Evolutionary conservation across 352 stramenopile species (phyloP), one percentile per base, ranked within the genome.

Genomic region (Halophytophthora polymorphica): DNA sequence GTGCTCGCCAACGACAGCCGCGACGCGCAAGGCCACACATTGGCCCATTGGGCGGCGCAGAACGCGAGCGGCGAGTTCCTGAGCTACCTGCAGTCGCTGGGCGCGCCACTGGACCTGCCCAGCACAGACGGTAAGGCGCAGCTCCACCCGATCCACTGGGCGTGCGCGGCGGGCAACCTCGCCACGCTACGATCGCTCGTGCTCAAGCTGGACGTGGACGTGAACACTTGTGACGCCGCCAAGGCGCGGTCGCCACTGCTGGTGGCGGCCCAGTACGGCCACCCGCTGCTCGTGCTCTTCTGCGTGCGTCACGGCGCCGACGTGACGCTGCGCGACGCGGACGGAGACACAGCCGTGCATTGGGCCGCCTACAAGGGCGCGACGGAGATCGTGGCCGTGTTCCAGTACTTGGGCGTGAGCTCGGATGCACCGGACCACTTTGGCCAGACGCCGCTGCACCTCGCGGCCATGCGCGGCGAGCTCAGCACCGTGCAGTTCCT

Each of bases 351-450:
- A 7, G 79, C 83, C 15, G 83, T 95, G 25, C 84, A 95, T 58
- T 95, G 84, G 84, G 82, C 80, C 0, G 84, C 84, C 42, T 95
- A 95, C 66, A 92, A 95, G 54, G 84, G 82, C 35, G 74, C 71
- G 50, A 88, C 76, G 4, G 82, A 93, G 59, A 89, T 93, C 43
- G 70, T 95, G 7, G 79, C 76, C 2, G 76, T 93, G 7, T 93
- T 90, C 50, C 81, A 93, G 66, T 89, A 93, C 43, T 53, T 93
- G 3, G 71, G 82, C 33, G 63, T 93, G 36, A 78, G 64, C 21
- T 81, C 71, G 0, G 77, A 90, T 48, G 65, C 55, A 6, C 70
- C 76, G 8, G 84, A 95, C 38, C 61, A 65, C 1, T 95, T 82
- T 48, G 82, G 84, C 1, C 83, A 93, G 62, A 90, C 78, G n/a